A percentile compares a stretch with the other conserved stretches of the same genome.
These are phyloP conservation scores for Candida ortonii DNA, from an alignment of 805 yeast species.

Conservation along the genomic window DNA sequence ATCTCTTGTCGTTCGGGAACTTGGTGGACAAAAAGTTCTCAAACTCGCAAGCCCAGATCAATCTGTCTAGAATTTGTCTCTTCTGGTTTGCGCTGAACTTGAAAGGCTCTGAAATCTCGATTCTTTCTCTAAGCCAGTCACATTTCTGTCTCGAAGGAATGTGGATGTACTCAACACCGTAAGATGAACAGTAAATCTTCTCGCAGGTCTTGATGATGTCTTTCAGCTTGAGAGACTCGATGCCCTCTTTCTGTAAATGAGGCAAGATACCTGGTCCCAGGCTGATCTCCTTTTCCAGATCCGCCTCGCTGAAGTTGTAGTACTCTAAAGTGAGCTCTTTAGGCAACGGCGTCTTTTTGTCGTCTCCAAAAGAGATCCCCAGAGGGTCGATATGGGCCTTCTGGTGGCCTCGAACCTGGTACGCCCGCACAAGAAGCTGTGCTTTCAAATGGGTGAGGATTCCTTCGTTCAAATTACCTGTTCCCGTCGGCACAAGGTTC, in stretches of 20 bases:
- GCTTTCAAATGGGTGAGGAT: conserved; percentile 89
- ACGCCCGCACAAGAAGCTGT: conserved; percentile 95
- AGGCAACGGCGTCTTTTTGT: conserved; percentile 52
- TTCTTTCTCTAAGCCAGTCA: conserved; percentile 97
- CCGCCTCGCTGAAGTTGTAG: conserved; percentile 87
- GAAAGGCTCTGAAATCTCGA: conserved; percentile 88
- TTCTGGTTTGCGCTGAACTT: conserved; percentile 83
- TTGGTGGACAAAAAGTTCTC: conserved; percentile 91
- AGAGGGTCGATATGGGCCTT: conserved; percentile 96
- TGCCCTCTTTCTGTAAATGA: conserved; percentile 69
- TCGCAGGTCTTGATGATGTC: conserved; percentile 81
- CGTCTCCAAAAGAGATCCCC: conserved; percentile 81
- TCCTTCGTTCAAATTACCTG: conserved; percentile 56
- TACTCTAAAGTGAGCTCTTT: conserved; percentile 87
- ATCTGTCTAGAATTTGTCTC: conserved; percentile 92
- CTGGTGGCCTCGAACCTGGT: conserved; percentile 97
- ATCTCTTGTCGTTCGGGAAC: conserved; percentile 97
- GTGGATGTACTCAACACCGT: conserved; percentile 95
- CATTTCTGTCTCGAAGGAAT: conserved; percentile 93
- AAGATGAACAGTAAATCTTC: conserved; percentile 77
- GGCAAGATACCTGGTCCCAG: conserved; percentile 98
- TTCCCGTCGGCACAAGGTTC: conserved; percentile 51
- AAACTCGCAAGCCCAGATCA: conserved; percentile 94
- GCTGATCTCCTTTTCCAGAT: conserved; percentile 76
- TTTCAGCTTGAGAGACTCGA: conserved; percentile 61